Conservation (phyloP, 1,139 yeast genomes). For the Suhomyces kunorum region DNA sequence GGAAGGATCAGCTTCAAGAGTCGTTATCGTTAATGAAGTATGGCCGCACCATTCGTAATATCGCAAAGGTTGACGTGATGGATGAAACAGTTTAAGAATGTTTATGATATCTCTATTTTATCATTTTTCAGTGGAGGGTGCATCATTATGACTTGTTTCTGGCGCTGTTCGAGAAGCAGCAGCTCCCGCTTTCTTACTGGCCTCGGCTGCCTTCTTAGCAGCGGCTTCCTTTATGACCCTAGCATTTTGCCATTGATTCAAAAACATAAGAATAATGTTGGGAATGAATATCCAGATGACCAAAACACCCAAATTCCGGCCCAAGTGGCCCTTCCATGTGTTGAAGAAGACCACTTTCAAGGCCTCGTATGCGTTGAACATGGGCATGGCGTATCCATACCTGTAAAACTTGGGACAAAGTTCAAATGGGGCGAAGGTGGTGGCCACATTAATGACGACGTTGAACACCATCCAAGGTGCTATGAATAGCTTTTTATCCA, state of each 20-base stretch:
- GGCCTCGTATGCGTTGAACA: constrained; percentile 58
- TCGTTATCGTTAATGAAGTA: constrained; percentile 31
- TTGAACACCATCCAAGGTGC: constrained; percentile 63
- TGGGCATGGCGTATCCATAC: constrained; percentile 67
- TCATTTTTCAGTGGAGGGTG: not conserved
- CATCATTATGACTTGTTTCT: too few species aligned
- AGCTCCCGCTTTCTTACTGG: not conserved
- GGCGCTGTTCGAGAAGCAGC: too few species aligned
- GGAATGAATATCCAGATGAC: constrained; percentile 59
- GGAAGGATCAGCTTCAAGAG: constrained; percentile 29
- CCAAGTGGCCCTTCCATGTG: constrained; percentile 56
- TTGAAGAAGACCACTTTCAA: constrained; percentile 58
- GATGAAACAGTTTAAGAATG: constrained; percentile 24
- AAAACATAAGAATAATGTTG: constrained; percentile 21
- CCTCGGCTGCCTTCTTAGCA: constrained; percentile 1
- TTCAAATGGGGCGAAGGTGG: constrained; percentile 61
- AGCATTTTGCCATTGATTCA: not conserved
- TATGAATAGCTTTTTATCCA: constrained; percentile 49
- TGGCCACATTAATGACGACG: constrained; percentile 61
- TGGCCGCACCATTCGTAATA: constrained; percentile 29
- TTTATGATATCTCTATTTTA: not conserved
- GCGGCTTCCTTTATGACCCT: constrained; percentile 5
- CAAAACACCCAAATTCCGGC: constrained; percentile 58
- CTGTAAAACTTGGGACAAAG: constrained; percentile 54
- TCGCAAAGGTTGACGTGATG: constrained; percentile 30